Base-by-base conservation (phyloP, 2,329 filamentous ascomycete genomes). In the Aspergillus pseudoterreus region DNA sequence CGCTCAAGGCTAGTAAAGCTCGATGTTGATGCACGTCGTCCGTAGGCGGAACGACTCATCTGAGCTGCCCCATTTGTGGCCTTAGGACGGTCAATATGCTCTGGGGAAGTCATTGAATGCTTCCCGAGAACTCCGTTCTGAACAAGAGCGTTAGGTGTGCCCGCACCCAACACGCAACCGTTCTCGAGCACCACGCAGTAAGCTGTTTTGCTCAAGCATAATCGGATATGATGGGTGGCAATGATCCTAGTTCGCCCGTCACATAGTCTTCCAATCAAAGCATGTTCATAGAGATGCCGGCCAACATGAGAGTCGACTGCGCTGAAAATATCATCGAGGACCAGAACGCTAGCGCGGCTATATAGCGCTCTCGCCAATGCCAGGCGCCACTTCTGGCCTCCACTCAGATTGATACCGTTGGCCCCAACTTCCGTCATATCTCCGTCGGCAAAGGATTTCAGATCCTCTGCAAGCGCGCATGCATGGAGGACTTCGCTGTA, bases 251-350 rank as follows among this genome's bases (percentile, higher is more conserved):
- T 92, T 51, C 88, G 75, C 0, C 83, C 85, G 24, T 76, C 67
- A 56, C 85, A 84, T n/a, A 92, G 77, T 45, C 85, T 79, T n/a
- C 88, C 88, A 2, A 80, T 83, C 5, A 91, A 75, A 55, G 85
- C 89, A 52, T 87, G 80, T 56, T 90, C 86, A 57, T 88, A 89
- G 49, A 91, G 84, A 59, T 88, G 85, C 30, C 85, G 81, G 14
- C 87, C 88, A 32, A 90, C 87, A 60, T 90, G 86, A 9, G 86
- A 85, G 66, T 92, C 88, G 8, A 92, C 84, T 15, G 88, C 72
- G 63, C 85, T 88, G 67, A 92, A 90, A 42, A 91, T 87, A 64
- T 92, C 88, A 65, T 92, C 89, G 56, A 92, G 75, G 21, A 92
- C 75, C 6, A 92, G 74, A 57, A 90, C 84, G 2, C 85, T 83